phyloP scores from a whole-genome alignment of 257 asterid genomes.

The Scutellaria barbata region DNA sequence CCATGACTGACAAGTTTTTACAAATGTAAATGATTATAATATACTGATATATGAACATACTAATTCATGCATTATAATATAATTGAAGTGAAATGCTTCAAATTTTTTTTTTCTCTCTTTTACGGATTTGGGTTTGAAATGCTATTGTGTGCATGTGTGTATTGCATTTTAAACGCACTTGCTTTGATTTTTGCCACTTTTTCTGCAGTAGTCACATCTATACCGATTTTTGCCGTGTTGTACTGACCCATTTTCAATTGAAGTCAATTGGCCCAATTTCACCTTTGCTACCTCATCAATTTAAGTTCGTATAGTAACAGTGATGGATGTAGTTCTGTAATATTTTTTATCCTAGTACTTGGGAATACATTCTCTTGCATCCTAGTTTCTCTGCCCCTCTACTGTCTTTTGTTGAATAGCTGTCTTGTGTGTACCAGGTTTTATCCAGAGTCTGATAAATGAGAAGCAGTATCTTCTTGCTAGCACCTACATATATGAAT shows the following conservation, averaged over 20 bases:
- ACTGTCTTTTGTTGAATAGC: conserved; percentile 4
- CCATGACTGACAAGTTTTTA: no score
- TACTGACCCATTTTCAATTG: background rate
- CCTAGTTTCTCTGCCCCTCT: background rate
- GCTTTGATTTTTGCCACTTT: background rate
- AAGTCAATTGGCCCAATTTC: background rate
- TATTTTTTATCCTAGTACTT: background rate
- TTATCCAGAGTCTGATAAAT: conserved; percentile 37
- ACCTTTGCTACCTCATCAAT: background rate
- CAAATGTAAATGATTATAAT: no score
- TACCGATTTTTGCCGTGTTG: background rate
- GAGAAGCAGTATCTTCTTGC: conserved; percentile 47
- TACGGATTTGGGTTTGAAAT: background rate
- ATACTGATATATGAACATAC: no score
- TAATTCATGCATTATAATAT: no score
- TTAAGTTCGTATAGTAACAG: background rate
- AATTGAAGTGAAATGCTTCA: no score
- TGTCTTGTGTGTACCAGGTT: conserved; percentile 21
- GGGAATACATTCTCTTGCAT: background rate
- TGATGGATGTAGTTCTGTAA: background rate
- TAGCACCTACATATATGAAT: conserved; percentile 39
- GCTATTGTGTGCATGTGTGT: background rate
- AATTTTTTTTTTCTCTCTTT: background rate
- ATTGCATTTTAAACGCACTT: background rate
- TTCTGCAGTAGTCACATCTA: conserved; percentile 5